These are phyloP conservation scores for Fraxinus baroniana DNA, from an alignment of 305 asterid species.

Conservation along the genomic window DNA sequence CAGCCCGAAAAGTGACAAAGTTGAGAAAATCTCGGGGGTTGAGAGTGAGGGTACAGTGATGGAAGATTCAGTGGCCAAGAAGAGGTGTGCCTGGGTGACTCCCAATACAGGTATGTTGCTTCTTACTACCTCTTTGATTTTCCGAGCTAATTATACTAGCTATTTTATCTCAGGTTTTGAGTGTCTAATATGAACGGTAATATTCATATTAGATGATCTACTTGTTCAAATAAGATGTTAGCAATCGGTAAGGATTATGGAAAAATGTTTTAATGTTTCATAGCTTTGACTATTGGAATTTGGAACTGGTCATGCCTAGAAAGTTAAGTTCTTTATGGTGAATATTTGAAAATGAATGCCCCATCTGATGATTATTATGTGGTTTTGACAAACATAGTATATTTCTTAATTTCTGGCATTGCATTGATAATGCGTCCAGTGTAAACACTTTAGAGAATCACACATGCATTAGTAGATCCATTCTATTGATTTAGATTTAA, in stretches of 20 bases:
- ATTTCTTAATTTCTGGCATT: background rate
- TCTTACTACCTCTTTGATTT: conserved; percentile 7
- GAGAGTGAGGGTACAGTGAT: conserved; percentile 39
- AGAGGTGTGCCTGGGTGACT: conserved; percentile 91
- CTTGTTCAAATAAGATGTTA: background rate
- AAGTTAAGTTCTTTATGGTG: background rate
- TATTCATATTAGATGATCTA: too few relatives aligned
- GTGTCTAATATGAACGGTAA: too few relatives aligned
- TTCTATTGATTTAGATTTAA: background rate
- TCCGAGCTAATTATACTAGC: conserved; percentile 2
- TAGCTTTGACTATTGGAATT: background rate
- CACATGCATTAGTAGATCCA: background rate
- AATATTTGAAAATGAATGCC: background rate
- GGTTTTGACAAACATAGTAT: background rate
- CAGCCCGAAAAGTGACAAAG: conserved; percentile 40
- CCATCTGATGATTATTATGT: background rate
- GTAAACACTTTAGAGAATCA: background rate
- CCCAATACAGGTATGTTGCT: conserved; percentile 66
- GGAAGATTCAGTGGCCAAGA: conserved; percentile 51
- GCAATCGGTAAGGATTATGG: background rate
- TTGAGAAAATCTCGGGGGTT: conserved; percentile 39
- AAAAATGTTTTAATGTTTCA: too few relatives aligned
- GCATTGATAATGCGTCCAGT: background rate
- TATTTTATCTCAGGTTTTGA: background rate
- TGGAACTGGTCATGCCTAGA: background rate